phyloP scores from a whole-genome alignment of 169 alveolate genomes.

The Eimeria acervulina region DNA sequence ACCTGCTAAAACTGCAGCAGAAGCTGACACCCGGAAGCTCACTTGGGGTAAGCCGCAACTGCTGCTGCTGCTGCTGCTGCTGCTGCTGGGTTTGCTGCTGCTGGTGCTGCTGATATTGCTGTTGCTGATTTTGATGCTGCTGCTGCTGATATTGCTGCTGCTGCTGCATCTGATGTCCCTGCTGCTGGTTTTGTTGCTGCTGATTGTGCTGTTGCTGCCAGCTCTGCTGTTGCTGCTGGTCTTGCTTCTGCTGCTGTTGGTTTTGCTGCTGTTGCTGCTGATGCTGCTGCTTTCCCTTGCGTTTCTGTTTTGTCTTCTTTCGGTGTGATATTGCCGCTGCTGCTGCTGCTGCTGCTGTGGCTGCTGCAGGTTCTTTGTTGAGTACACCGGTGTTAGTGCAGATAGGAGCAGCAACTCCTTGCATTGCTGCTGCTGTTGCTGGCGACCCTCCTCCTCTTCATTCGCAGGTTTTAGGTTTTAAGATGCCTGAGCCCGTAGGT shows the following conservation, averaged over 20 bases:
- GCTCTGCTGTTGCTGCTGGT: background rate
- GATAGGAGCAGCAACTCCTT: constrained; percentile 32
- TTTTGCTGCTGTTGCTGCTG: background rate
- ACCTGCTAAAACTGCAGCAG: background rate
- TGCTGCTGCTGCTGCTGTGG: constrained; percentile 64
- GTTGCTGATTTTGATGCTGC: background rate
- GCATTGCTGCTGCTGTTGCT: background rate
- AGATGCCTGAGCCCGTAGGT: constrained; percentile 58
- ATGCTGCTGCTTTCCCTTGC: background rate
- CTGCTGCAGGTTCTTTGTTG: constrained; percentile 44
- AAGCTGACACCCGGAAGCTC: background rate
- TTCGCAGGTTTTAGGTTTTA: background rate
- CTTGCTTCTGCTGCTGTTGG: background rate
- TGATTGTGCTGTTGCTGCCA: constrained; percentile 37
- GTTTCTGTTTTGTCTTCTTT: background rate
- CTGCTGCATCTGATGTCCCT: background rate
- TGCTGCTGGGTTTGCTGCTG: background rate
- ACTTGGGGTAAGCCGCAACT: constrained; percentile 27
- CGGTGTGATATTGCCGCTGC: background rate
- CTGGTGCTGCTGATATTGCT: background rate
- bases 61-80: constrained; percentile 48
- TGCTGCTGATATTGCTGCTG: background rate
- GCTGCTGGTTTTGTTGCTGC: background rate
- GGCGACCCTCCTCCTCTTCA: constrained; percentile 1
- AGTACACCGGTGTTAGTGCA: constrained; percentile 52